Evolutionary conservation across 257 asterid genomes (phyloP).

Genomic region (Jaltomata sinuosa): DNA sequence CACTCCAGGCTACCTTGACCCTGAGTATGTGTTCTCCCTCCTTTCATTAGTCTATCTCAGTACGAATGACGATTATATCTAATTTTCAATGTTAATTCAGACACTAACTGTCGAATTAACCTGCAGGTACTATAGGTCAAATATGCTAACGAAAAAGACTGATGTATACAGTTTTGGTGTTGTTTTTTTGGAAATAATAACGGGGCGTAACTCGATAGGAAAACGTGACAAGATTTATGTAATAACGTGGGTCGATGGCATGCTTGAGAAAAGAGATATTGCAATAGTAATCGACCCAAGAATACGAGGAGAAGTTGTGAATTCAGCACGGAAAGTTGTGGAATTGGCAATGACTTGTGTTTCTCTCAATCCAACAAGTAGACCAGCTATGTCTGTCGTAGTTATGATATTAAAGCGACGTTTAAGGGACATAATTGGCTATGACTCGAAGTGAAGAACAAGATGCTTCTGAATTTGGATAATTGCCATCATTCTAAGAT

Average conservation of each 20-base stretch:
- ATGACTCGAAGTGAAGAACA: not conserved
- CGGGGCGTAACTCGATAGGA: constrained; percentile 2
- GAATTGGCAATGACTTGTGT: constrained; percentile 31
- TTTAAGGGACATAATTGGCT: not conserved
- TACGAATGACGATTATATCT: not conserved
- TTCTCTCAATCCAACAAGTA: not conserved
- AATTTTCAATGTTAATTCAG: not conserved
- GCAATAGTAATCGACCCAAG: constrained; percentile 16
- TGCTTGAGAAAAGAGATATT: constrained; percentile 14
- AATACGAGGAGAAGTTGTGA: constrained; percentile 3
- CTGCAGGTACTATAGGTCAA: not conserved
- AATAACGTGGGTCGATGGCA: constrained; percentile 9
- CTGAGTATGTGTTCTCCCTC: constrained; percentile 14
- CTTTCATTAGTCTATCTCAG: not conserved
- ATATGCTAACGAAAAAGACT: constrained; percentile 13
- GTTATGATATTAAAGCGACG: constrained; percentile 19
- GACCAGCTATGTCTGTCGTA: constrained; percentile 30
- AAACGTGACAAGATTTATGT: constrained; percentile 5
- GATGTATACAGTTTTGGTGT: constrained; percentile 32
- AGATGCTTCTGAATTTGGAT: not conserved
- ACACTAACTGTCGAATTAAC: not conserved
- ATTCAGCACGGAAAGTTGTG: constrained; percentile 21
- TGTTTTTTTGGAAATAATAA: not conserved
- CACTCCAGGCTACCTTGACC: constrained; percentile 29
- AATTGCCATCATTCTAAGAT: not conserved